phyloP scores from a whole-genome alignment of 495 filamentous ascomycete genomes.

The Xylaria telfairii region DNA sequence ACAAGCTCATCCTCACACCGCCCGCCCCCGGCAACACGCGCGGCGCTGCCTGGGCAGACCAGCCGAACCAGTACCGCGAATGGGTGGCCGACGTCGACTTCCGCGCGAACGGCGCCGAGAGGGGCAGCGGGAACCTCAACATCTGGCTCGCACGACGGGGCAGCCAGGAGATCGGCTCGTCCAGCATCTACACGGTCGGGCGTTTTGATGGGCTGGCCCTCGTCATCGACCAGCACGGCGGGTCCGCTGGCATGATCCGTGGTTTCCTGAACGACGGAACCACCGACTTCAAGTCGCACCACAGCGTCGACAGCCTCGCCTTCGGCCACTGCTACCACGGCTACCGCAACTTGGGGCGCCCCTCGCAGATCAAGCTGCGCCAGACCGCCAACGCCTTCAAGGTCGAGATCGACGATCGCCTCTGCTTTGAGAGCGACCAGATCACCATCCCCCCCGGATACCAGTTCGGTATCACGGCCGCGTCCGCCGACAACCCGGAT shows the following conservation, averaged over 20 bases:
- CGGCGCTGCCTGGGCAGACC: conserved; percentile 80
- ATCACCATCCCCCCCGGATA: conserved; percentile 80
- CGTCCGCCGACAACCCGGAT: conserved; percentile 88
- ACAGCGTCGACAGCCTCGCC: conserved; percentile 80
- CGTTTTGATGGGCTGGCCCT: conserved; percentile 87
- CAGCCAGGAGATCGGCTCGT: conserved; percentile 64
- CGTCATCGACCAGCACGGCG: conserved; percentile 86
- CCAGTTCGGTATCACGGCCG: conserved; percentile 85
- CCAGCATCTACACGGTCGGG: conserved; percentile 81
- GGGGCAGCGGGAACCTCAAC: conserved; percentile 87
- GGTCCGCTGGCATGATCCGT: conserved; percentile 78
- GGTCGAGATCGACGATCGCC: conserved; percentile 79
- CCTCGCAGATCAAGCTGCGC: conserved; percentile 75
- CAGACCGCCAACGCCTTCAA: conserved; percentile 69
- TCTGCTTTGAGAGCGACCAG: conserved; percentile 85
- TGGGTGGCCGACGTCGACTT: conserved; percentile 89
- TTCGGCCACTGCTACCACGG: conserved; percentile 92
- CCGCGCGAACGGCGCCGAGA: conserved; percentile 82
- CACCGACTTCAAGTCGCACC: conserved; percentile 78
- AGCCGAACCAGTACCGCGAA: conserved; percentile 63
- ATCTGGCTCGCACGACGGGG: conserved; percentile 89
- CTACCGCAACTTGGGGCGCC: conserved; percentile 90
- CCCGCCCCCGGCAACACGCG: conserved; percentile 84
- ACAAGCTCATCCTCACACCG: conserved; percentile 91
- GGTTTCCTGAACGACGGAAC: conserved; percentile 94